These are phyloP conservation scores for Candida glaebosa DNA, from an alignment of 805 yeast species.

Conservation along the genomic window DNA sequence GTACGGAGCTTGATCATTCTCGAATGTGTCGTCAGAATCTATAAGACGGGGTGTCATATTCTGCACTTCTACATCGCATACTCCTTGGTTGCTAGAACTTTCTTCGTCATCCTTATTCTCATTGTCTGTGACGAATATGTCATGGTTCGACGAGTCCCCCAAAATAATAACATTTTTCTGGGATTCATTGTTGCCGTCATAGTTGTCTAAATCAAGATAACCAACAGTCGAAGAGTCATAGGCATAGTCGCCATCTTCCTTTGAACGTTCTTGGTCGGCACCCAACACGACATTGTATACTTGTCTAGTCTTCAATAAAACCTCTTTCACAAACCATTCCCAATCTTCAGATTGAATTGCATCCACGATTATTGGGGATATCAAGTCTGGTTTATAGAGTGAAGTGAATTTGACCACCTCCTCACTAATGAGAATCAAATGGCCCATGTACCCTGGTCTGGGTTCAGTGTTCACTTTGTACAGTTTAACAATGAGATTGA, in stretches of 20 bases:
- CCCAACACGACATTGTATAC: conserved; percentile 58
- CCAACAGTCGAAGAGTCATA: conserved; percentile 36
- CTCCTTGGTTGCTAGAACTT: conserved; percentile 18
- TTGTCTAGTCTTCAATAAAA: conserved; percentile 49
- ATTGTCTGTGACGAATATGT: conserved; percentile 24
- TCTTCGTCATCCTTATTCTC: conserved; percentile 11
- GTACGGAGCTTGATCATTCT: conserved; percentile 15
- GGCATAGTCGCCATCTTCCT: conserved; percentile 14
- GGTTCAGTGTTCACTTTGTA: conserved; percentile 39
- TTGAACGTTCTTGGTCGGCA: conserved; percentile 33
- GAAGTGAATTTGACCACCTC: conserved; percentile 86
- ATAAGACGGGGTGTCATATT: conserved; percentile 1
- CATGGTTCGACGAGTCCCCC: conserved; percentile 35
- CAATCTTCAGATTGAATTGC: conserved; percentile 47
- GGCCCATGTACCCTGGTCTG: conserved; percentile 96
- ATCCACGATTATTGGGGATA: conserved; percentile 50
- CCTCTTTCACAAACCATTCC: conserved; percentile 49
- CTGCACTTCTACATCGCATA: conserved; percentile 8
- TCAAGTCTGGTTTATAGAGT: conserved; percentile 57
- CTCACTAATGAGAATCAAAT: conserved; percentile 86
- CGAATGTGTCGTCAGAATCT: conserved; percentile 2
- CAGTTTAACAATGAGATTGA: conserved; percentile 23
- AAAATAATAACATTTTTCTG: conserved; percentile 25
- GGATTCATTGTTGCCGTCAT: conserved; percentile 23
- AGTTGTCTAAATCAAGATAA: conserved; percentile 33